phyloP scores from a whole-genome alignment of 2,329 filamentous ascomycete genomes.

The Talaromyces sp. region DNA sequence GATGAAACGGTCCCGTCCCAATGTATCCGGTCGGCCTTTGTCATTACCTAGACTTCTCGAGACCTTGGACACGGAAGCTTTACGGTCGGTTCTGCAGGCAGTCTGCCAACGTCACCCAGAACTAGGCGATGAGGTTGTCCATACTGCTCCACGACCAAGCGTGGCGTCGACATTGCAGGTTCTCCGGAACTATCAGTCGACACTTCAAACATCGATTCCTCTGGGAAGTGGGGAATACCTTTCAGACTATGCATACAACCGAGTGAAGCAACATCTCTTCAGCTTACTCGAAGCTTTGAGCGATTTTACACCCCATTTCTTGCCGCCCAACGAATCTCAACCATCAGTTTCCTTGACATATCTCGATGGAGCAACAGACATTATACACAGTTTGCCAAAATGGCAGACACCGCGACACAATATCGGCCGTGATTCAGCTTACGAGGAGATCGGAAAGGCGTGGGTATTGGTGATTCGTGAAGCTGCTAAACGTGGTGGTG shows the following conservation, averaged over 20 bases:
- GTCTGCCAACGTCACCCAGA: slow-evolving; percentile 88
- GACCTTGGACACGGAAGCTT: slow-evolving; percentile 79
- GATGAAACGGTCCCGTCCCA: slow-evolving; percentile 64
- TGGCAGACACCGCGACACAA: slow-evolving; percentile 89
- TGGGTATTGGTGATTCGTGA: slow-evolving; percentile 91
- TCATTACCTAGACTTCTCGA: slow-evolving; percentile 78
- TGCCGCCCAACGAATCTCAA: slow-evolving; percentile 85
- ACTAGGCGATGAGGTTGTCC: slow-evolving; percentile 78
- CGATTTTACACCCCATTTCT: slow-evolving; percentile 93
- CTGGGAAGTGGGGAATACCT: slow-evolving; percentile 72
- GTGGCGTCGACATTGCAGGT: slow-evolving; percentile 77
- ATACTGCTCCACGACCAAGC: slow-evolving; percentile 80
- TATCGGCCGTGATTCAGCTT: slow-evolving; percentile 89
- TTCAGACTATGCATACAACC: slow-evolving; percentile 92
- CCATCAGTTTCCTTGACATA: slow-evolving; percentile 79
- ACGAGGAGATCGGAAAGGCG: slow-evolving; percentile 90
- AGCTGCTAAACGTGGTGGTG: slow-evolving; percentile 83
- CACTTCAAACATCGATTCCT: slow-evolving; percentile 75
- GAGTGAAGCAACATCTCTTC: slow-evolving; percentile 75
- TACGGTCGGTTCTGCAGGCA: slow-evolving; percentile 80
- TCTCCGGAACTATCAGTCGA: slow-evolving; percentile 74
- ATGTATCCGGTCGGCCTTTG: slow-evolving; percentile 65
- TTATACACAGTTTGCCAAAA: slow-evolving; percentile 83
- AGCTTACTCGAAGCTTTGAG: slow-evolving; percentile 83
- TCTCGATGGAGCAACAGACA: slow-evolving; percentile 81